Evolutionary conservation across 2,329 filamentous ascomycete species (phyloP), one percentile per base, ranked within the genome.

Genomic region (Claviceps maximensis): DNA sequence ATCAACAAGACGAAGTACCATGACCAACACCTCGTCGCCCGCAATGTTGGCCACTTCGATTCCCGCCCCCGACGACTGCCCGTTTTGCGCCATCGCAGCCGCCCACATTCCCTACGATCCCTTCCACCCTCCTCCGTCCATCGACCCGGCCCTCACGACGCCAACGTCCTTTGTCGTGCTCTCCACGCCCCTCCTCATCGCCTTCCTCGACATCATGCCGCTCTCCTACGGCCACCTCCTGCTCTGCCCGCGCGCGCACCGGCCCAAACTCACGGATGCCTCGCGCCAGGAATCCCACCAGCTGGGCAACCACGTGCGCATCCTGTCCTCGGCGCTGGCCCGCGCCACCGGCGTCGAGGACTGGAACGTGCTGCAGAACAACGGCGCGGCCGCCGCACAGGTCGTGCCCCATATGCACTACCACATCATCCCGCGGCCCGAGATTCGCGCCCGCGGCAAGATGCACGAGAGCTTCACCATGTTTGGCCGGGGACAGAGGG

Each of bases 291-390:
- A 89, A 65, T 79, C 83, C 25, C 74, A 75, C 53, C 83, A 85
- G 61, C 75, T 94, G 53, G 82, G 87, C 61, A 65, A 67, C 55
- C 79, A 76, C 72, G 77, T 95, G 29, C 82, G 87, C 36, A 68
- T 91, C 3, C 72, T 96, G 2, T 87, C 86, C 19, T 73, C 79
- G 21, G 86, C 87, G 0, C 75, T 95, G 40, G 77, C 82, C 33
- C 75, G 74, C 50, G 80, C 82, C 0, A 87, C 84, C 2, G 85
- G 83, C 10, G 79, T 88, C 1, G 75, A 75, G 50, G 90, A 96
- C 70, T 97, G 91, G 86, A 98, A 98, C 68, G 82, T 97, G 31
- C 88, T 97, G 53, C 91, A 97, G 72, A 97, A 97, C 66, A 97
- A 96, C 61, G 89, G 91, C 17, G 83, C 83, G 3, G 81, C 89